Conservation (phyloP, 257 asterid genomes). For the Przewalskia tangutica region DNA sequence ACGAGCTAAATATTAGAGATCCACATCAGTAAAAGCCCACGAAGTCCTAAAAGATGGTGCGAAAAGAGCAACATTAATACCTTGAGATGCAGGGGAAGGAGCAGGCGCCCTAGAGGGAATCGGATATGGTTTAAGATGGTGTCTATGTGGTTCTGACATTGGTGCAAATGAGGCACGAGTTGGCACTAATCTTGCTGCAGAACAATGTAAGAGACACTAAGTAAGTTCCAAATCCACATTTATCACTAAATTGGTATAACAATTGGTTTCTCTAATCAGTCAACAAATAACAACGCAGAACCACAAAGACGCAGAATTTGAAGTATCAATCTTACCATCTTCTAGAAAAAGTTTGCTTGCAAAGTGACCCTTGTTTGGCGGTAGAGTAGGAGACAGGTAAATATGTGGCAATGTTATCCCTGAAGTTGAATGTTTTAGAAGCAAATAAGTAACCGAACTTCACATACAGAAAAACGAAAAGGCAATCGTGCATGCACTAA, state of each 20-base stretch:
- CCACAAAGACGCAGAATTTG: constrained; percentile 2
- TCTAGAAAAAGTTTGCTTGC: constrained; percentile 24
- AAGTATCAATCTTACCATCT: constrained; percentile 36
- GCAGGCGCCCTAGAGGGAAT: constrained; percentile 42
- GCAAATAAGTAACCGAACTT: not conserved
- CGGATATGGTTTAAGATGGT: constrained; percentile 23
- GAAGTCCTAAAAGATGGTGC: not conserved
- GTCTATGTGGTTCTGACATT: constrained; percentile 22
- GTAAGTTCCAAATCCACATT: not conserved
- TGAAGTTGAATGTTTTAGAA: constrained; percentile 14
- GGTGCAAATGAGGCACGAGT: constrained; percentile 33
- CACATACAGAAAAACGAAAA: not conserved
- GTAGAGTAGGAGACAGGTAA: constrained; percentile 49
- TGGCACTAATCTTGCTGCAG: constrained; percentile 39
- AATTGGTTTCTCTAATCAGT: not conserved
- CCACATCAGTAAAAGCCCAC: constrained; percentile 18
- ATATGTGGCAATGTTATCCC: constrained; percentile 42
- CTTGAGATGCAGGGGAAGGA: constrained; percentile 47
- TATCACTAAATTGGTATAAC: not conserved
- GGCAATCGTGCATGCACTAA: not conserved
- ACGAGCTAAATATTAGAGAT: constrained; percentile 34
- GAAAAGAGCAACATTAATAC: constrained; percentile 24
- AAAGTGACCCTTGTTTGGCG: constrained; percentile 32
- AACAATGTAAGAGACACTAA: not conserved
- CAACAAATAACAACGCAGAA: not conserved